Base-by-base conservation (phyloP, 805 yeast species). In the Candida railenensis region DNA sequence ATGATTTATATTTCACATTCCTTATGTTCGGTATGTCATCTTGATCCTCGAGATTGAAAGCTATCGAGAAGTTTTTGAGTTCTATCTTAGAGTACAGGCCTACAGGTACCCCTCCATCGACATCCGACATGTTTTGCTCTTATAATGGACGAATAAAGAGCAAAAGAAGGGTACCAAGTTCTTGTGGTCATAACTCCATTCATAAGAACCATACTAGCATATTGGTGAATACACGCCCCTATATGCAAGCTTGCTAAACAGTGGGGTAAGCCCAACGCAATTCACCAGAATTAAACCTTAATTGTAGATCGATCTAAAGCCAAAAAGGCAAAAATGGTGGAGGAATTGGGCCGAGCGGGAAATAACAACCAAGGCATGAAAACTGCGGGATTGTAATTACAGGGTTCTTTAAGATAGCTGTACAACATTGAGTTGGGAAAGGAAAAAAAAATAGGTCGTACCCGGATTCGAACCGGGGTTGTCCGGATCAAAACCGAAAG, bases 401-500 rank as follows among this genome's bases (percentile, higher is more conserved):
- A n/a, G n/a, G n/a, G n/a, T n/a, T n/a, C n/a, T n/a, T n/a, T n/a
- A n/a, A n/a, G n/a, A n/a, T n/a, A n/a, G n/a, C n/a, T n/a, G n/a
- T n/a, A n/a, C n/a, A n/a, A n/a, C n/a, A 37, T 28, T 50, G 15
- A 21, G 28, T n/a, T n/a, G n/a, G n/a, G n/a, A n/a, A n/a, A n/a
- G n/a, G 8, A 41, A 41, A 47, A 50, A 53, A 62, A 58, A 54
- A 43, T 33, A 81, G 87, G 85, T 81, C 87, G 78, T 79, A 78
- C 87, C 87, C 87, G 87, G 87, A 80, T 80, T 82, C 87, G 87
- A 82, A 82, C 87, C 81, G 87, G 86, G 86, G 87, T 82, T 80
- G 81, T 73, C 66, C 80, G 87, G 87, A 82, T 82, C 87, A 82
- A 79, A 82, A 82, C 86, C 86, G 80, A 80, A 75, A 73, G 87